A percentile compares a stretch with the other conserved stretches of the same genome.
phyloP scores from a whole-genome alignment of 306 rosid genomes.

The Sophora flavescens region DNA sequence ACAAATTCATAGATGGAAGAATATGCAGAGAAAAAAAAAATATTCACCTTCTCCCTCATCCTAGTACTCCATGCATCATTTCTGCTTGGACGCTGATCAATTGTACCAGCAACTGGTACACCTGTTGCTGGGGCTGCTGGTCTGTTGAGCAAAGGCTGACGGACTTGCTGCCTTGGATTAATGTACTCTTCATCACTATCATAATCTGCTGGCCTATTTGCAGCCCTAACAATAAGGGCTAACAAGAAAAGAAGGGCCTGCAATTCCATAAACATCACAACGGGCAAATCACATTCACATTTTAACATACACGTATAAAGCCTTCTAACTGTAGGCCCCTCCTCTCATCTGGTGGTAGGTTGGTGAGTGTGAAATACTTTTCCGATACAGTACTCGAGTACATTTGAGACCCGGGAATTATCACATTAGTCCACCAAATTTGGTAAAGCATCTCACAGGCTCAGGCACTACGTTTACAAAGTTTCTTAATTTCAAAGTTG shows the following conservation, averaged over 20 bases:
- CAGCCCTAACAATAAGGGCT: constrained; percentile 85
- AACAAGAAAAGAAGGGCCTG: constrained; percentile 93
- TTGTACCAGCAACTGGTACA: constrained; percentile 74
- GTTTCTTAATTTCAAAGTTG: constrained; percentile 14
- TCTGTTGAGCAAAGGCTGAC: constrained; percentile 90
- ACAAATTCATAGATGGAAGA: neutral
- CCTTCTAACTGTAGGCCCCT: constrained; percentile 23
- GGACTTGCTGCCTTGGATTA: constrained; percentile 75
- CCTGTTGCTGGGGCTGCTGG: constrained; percentile 75
- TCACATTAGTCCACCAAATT: constrained; percentile 25
- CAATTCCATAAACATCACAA: constrained; percentile 45
- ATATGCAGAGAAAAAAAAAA: constrained; percentile 16
- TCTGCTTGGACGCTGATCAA: constrained; percentile 81
- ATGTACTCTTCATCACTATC: constrained; percentile 94
- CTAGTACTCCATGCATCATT: constrained; percentile 99
- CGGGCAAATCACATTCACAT: constrained; percentile 33
- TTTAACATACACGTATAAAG: constrained; percentile 7
- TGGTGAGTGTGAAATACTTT: constrained; percentile 31
- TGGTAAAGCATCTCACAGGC: constrained; percentile 8
- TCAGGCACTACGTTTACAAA: neutral
- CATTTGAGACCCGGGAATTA: constrained; percentile 2
- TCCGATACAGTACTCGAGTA: constrained; percentile 23
- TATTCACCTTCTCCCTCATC: constrained; percentile 95
- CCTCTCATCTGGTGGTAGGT: constrained; percentile 11
- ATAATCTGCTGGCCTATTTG: constrained; percentile 76